Percentiles rank a stretch among this genome's conserved stretches.
Evolutionary conservation across 2,329 filamentous ascomycete species (phyloP).

Genomic region (Xylariaceae sp.): DNA sequence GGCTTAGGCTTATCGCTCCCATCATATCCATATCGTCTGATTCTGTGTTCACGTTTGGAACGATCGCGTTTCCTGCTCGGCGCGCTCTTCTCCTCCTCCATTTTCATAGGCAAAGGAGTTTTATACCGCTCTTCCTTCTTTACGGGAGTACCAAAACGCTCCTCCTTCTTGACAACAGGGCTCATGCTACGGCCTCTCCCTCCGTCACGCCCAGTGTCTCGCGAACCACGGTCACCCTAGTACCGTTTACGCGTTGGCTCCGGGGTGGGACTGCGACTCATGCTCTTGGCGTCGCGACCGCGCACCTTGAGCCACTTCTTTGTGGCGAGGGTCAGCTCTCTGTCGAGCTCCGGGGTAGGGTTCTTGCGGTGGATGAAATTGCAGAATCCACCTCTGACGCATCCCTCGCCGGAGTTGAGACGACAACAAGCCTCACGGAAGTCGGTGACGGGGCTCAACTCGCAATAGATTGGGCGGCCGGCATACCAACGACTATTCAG

Average conservation of each 20-base stretch:
- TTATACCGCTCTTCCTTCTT: background rate
- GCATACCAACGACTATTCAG: slow-evolving; percentile 97
- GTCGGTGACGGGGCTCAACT: slow-evolving; percentile 93
- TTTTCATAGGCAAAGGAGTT: too few relatives aligned
- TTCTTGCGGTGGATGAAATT: slow-evolving; percentile 99
- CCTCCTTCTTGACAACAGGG: too few relatives aligned
- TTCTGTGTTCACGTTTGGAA: too few relatives aligned
- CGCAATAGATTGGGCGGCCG: slow-evolving; percentile 94
- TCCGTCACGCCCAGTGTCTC: background rate
- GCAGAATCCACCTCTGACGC: slow-evolving; percentile 93
- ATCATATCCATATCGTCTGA: too few relatives aligned
- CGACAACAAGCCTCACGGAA: slow-evolving; percentile 97
- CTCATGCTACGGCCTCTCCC: too few relatives aligned
- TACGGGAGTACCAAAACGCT: too few relatives aligned
- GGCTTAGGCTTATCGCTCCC: too few relatives aligned
- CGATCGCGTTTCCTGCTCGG: too few relatives aligned
- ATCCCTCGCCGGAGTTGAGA: slow-evolving; percentile 90
- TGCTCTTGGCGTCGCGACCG: slow-evolving; percentile 79
- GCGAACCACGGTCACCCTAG: slow-evolving; percentile 35
- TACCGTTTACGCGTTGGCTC: slow-evolving; percentile 73
- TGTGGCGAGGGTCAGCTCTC: slow-evolving; percentile 80
- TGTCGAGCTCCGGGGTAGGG: slow-evolving; percentile 80
- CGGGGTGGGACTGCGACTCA: slow-evolving; percentile 77
- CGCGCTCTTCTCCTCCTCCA: too few relatives aligned
- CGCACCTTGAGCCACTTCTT: slow-evolving; percentile 94